Base-by-base conservation (phyloP, 148 eudicot genomes). In the Chenopodium suecicum region DNA sequence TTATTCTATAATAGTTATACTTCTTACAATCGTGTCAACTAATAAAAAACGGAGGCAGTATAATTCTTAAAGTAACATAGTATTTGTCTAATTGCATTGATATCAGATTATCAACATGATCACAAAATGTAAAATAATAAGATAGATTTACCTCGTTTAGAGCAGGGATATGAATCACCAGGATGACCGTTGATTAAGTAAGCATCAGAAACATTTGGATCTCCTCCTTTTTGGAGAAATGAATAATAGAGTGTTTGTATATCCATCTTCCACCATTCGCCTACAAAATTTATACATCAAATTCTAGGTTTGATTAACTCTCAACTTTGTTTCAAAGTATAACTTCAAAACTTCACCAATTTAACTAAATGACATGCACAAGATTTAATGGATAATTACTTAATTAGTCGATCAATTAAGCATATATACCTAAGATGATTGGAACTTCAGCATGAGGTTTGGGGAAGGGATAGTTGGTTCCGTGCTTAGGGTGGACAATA, bases 161-260 rank as follows among this genome's bases (percentile, higher is more conserved):
- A 90, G 87, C 93, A 90, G 2, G 84, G 84, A 78, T 89, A 87
- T 2, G 84, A 62, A 73, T 87, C 91, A 19, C 93, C 93, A 2
- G 93, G 93, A 71, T 90, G 93, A 7, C 93, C 93, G 66, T 90
- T 89, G 4, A 90, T 81, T n/a, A 82, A 62, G 64, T 41, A 87
- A 12, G 93, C 89, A 75, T 89, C 89, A 4, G 91, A 90, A 14
- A 31, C n/a, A 69, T 74, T 78, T 0, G 90, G 90, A 50, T 80
- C 87, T 31, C 90, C 90, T 25, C 90, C 90, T 14, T 58, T 29
- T 14, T 11, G 20, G 0, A 80, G n/a, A 29, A 86, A 86, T 19
- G 67, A 80, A 56, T 64, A 50, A 12, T 25, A 76, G 0, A 86
- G 76, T 8, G 19, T 65, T 27, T 37, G 52, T 32, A 85, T 78